Conservation (phyloP, 768 basidiomycete genomes). For the Suillus tomentosus region DNA sequence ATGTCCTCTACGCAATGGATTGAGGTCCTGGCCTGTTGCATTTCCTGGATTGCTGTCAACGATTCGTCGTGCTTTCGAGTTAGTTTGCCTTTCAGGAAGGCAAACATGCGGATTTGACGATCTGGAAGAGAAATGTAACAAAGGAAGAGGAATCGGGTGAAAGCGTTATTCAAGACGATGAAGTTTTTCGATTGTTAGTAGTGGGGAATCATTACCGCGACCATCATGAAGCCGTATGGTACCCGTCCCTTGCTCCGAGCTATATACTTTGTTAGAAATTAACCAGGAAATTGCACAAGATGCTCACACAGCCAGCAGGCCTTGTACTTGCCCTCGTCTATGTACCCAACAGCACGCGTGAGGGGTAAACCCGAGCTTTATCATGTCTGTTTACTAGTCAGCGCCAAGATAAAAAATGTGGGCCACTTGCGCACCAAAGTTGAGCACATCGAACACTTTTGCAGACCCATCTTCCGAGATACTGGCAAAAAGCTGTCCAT, state of each 20-base stretch:
- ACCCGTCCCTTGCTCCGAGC: slow-evolving; percentile 77
- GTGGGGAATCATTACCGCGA: slow-evolving; percentile 76
- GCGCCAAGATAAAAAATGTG: slow-evolving; percentile 1
- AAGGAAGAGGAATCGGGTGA: slow-evolving; percentile 93
- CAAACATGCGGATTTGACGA: no score
- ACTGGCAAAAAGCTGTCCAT: slow-evolving; percentile 91
- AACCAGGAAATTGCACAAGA: no score
- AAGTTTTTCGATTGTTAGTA: slow-evolving; percentile 74
- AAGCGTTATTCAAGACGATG: slow-evolving; percentile 88
- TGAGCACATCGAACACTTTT: slow-evolving; percentile 96
- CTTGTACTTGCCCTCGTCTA: no score
- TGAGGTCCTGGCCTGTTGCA: no score
- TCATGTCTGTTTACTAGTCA: slow-evolving; percentile 76
- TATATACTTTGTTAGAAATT: no score
- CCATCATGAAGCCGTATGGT: slow-evolving; percentile 90
- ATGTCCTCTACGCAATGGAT: no score
- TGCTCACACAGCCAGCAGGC: no score
- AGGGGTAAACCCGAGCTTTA: slow-evolving; percentile 89
- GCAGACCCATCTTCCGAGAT: slow-evolving; percentile 89
- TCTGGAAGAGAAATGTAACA: slow-evolving; percentile 91
- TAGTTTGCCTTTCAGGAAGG: no score
- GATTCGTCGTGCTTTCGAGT: no score
- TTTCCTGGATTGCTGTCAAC: no score
- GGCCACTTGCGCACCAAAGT: slow-evolving; percentile 76
- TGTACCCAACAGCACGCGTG: no score